Base-by-base conservation (phyloP, 192 early-diverging fungal species). In the Backusella liffmaniae region DNA sequence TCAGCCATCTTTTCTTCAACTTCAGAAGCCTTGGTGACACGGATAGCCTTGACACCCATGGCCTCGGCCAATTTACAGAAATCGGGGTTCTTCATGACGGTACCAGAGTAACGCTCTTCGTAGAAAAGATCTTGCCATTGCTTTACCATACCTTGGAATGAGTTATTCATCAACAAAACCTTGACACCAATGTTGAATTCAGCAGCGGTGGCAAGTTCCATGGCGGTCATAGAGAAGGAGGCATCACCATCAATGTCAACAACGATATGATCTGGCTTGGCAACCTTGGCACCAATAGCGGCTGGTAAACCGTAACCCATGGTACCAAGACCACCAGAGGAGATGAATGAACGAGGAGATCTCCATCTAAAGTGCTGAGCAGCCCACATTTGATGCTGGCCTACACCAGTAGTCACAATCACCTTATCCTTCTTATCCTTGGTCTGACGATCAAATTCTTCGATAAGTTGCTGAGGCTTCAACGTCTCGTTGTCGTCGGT, bases 351-450 rank as follows among this genome's bases (percentile, higher is more conserved):
- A 79, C 93, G 94, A 21, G 98, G 98, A 56, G 92, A 77, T 73
- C 93, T 87, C 96, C 96, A 98, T 83, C 95, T 86, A 84, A 90
- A 97, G 80, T 91, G 95, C 86, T 99, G 98, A 6, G 96, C 96
- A 26, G 96, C 92, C 96, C 96, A 99, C 98, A 99, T 99, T 80
- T 99, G 98, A 90, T 99, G 98, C 82, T 97, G 97, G 39, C 97
- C 98, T 1, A 99, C 97, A 70, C 98, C 98, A 23, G 98, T 98
- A 34, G 97, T 92, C 73, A 99, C 88, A 70, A 99, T 93, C 68
- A 96, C 95, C 79, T 97, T 93, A 37, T 97, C 91, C 90, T 98
- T 98, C 66, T 88, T 90, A 82, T 92, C 79, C 42, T 86, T 84
- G 16, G 92, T 91, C 87, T 96, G 95, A 39, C 88, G 84, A 77